Conservation (phyloP, 768 basidiomycete genomes). For the Tricholoma hemisulphureum region DNA sequence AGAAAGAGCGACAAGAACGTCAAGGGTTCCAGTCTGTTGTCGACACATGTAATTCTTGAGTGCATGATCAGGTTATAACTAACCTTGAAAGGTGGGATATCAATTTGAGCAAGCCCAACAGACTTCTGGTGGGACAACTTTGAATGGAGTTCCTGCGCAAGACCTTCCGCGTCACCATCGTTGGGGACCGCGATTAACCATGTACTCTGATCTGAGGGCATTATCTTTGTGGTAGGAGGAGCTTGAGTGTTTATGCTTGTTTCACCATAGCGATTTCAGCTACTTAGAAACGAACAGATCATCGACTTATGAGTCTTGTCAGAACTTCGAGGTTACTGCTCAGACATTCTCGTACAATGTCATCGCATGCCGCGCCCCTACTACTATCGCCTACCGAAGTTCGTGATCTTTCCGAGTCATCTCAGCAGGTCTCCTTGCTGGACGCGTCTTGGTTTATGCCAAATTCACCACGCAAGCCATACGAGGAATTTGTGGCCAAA, state of each 20-base stretch:
- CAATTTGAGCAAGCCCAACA: constrained; percentile 59
- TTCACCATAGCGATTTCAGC: constrained; percentile 7
- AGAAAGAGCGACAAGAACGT: constrained; percentile 81
- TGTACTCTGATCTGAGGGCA: constrained; percentile 96
- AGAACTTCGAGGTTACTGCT: constrained; percentile 7
- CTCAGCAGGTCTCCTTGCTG: constrained; percentile 44
- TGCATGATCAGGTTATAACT: constrained; percentile 13
- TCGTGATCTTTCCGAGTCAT: constrained; percentile 32
- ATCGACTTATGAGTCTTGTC: no score
- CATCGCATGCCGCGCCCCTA: constrained; percentile 43
- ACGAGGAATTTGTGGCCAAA: constrained; percentile 64
- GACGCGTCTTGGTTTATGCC: constrained; percentile 98
- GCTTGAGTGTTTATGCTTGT: constrained; percentile 19
- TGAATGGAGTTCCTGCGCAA: constrained; percentile 60
- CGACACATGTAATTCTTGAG: constrained; percentile 6
- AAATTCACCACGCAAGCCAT: constrained; percentile 66
- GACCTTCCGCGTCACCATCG: constrained; percentile 79
- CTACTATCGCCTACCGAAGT: constrained; percentile 53
- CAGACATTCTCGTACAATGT: constrained; percentile 31
- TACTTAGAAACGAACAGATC: no score
- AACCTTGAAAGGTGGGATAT: constrained; percentile 91
- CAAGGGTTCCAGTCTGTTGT: constrained; percentile 87
- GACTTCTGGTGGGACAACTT: constrained; percentile 63
- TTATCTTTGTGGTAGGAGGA: constrained; percentile 30
- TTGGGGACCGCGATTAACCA: constrained; percentile 89